Conservation (phyloP, 1,284 basidiomycete genomes). For the Paramarasmius palmivorus region DNA sequence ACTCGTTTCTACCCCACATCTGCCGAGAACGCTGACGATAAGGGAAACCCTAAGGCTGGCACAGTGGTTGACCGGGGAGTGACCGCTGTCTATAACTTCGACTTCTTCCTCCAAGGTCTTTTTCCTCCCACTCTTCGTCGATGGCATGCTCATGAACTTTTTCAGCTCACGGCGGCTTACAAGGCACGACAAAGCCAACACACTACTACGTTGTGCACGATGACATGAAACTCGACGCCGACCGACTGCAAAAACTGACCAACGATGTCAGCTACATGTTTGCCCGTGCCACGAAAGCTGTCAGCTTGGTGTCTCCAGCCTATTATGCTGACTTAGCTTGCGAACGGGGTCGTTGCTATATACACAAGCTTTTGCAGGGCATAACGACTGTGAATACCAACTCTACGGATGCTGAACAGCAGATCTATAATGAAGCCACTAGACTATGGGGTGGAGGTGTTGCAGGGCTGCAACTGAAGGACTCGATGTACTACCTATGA, state of each 20-base stretch:
- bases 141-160: background rate
- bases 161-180: conserved; percentile 63
- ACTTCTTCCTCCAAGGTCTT: conserved; percentile 71
- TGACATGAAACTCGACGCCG: conserved; percentile 66
- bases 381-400: conserved; percentile 34
- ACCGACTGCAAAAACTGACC: conserved; percentile 62
- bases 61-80: conserved; percentile 75
- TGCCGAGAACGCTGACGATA: conserved; percentile 47
- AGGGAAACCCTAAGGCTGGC: conserved; percentile 72
- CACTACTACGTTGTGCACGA: conserved; percentile 80
- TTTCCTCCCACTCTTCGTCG: background rate
- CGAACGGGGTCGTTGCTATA: conserved; percentile 75
- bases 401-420: conserved; percentile 39
- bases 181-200: conserved; percentile 68
- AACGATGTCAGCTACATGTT: conserved; percentile 75
- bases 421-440: conserved; percentile 52
- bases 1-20: conserved; percentile 80
- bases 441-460: conserved; percentile 61
- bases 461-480: conserved; percentile 43
- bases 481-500: conserved; percentile 77
- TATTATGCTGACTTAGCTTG: conserved; percentile 79
- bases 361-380: conserved; percentile 66
- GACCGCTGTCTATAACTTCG: conserved; percentile 72
- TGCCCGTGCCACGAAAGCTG: conserved; percentile 77
- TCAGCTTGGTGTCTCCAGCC: conserved; percentile 75